Evolutionary conservation across 192 early-diverging fungal species (phyloP), one percentile per base, ranked within the genome.

Genomic region (Haplosporangium gracile): DNA sequence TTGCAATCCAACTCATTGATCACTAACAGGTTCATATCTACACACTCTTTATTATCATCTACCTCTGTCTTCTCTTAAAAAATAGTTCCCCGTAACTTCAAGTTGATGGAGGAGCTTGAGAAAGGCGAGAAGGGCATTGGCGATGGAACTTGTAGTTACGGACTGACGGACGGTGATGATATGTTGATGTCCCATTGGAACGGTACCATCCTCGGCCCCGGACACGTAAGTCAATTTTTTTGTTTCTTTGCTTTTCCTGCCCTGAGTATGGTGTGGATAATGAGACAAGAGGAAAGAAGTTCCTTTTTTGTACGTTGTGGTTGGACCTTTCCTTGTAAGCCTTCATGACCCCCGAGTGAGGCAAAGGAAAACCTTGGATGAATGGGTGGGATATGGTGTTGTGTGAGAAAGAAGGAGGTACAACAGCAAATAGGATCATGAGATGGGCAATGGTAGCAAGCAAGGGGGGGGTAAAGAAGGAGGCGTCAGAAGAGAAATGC

Each of bases 81-180:
- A 29, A 51, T 93, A 97, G 97, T 98, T 88, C 98, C 98, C 68
- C 95, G 98, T 85, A 99, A 97, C 90, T 99, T 99, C 89, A 93
- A 96, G 77, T 94, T 99, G 78, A 90, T 99, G 38, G 97, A 97
- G 78, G 98, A 99, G 88, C 94, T 99, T 40, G 98, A 99, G 86
- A 97, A 97, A 89, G 97, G 97, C 68, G 98, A 98, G 83, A 99
- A 99, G 91, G 97, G 96, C 60, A 93, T 95, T 85, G 97, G 98
- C 72, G 98, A 98, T 88, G 97, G 97, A 13, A 94, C 95, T 47
- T 96, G 95, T 90, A 96, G 94, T 85, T 99, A 99, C 88, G 98
- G 98, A 40, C 91, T 99, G 53, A 91, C 92, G 39, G 93, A 98
- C 79, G 89, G 90, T 22, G 97, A 98, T 74, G 95, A 97, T 88